Percentiles rank a stretch among this genome's conserved stretches.
Evolutionary conservation across 352 stramenopile species (phyloP).

Genomic region (Globisporangium splendens): DNA sequence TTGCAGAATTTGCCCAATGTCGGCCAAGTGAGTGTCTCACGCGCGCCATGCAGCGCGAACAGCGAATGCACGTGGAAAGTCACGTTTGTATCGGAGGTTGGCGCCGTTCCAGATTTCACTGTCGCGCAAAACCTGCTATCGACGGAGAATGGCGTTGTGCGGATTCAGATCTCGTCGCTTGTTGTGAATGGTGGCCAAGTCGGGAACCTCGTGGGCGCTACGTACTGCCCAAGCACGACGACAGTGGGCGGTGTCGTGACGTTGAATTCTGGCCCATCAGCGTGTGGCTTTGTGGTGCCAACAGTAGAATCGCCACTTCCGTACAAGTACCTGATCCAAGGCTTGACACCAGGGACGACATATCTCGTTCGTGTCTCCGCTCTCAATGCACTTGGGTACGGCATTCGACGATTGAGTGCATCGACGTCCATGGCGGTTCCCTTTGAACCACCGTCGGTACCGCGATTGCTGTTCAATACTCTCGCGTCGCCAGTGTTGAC

Average conservation of each 20-base stretch:
- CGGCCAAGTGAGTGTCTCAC: conserved; percentile 81
- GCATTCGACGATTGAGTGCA: conserved; percentile 49
- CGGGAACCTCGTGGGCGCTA: conserved; percentile 33
- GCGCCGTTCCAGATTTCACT: conserved; percentile 40
- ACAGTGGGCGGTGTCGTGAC: conserved; percentile 15
- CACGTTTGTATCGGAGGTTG: conserved; percentile 74
- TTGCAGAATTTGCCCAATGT: conserved; percentile 94
- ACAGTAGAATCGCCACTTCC: conserved; percentile 19
- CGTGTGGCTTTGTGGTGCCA: conserved; percentile 34
- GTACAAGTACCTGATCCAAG: conserved; percentile 52
- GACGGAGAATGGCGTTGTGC: conserved; percentile 31
- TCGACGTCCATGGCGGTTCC: conserved; percentile 57
- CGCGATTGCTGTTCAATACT: conserved; percentile 64
- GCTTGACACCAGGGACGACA: conserved; percentile 46
- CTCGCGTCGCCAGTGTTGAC: conserved; percentile 56
- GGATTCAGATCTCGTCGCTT: conserved; percentile 30
- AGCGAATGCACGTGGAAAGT: conserved; percentile 78
- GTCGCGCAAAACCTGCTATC: conserved; percentile 44
- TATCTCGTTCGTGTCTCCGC: conserved; percentile 76
- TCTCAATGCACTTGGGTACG: conserved; percentile 61
- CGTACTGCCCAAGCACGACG: conserved; percentile 44
- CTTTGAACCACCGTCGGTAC: conserved; percentile 48
- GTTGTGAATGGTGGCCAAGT: conserved; percentile 17
- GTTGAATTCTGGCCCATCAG: conserved; percentile 21
- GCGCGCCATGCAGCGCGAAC: conserved; percentile 28